Evolutionary conservation across 371 early-diverging fungal species (phyloP).

Genomic region (Mortierella sp.): DNA sequence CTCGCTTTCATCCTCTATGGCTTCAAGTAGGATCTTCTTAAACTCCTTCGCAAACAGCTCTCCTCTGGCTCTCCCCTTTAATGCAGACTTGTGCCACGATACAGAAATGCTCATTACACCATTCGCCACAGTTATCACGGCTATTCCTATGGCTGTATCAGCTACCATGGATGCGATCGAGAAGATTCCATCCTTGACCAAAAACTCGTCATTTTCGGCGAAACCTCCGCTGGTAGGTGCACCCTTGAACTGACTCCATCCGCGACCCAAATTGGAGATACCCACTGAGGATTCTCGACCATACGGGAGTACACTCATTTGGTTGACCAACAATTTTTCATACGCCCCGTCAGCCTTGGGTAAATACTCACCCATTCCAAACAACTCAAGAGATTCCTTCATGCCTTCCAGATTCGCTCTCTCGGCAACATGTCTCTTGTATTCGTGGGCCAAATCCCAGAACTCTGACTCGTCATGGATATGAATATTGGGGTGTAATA

Average conservation of each 20-base stretch:
- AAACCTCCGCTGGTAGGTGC: background rate
- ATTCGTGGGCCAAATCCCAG: slow-evolving; percentile 22
- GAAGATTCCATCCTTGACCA: slow-evolving; percentile 30
- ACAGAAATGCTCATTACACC: slow-evolving; percentile 10
- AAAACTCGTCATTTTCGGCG: background rate
- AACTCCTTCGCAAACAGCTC: slow-evolving; percentile 26
- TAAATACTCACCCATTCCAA: slow-evolving; percentile 31
- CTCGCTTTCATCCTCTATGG: slow-evolving; percentile 10
- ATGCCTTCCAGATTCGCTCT: slow-evolving; percentile 23
- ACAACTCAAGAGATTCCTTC: slow-evolving; percentile 27
- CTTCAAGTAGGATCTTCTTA: slow-evolving; percentile 29
- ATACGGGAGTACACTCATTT: slow-evolving; percentile 31
- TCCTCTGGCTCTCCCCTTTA: slow-evolving; percentile 20
- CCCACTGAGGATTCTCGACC: slow-evolving; percentile 36
- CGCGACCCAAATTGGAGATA: slow-evolving; percentile 41
- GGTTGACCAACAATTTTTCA: slow-evolving; percentile 31
- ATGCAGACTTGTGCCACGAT: slow-evolving; percentile 38
- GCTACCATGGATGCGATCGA: slow-evolving; percentile 29
- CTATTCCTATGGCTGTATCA: slow-evolving; percentile 32
- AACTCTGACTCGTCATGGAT: slow-evolving; percentile 23
- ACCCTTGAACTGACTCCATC: slow-evolving; percentile 8
- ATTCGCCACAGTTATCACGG: slow-evolving; percentile 27
- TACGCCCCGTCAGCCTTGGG: slow-evolving; percentile 31
- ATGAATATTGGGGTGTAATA: slow-evolving; percentile 20
- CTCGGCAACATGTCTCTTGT: slow-evolving; percentile 15